These are phyloP conservation scores for Scheffersomyces segobiensis DNA, from an alignment of 1,139 yeast genomes.

Conservation along the genomic window DNA sequence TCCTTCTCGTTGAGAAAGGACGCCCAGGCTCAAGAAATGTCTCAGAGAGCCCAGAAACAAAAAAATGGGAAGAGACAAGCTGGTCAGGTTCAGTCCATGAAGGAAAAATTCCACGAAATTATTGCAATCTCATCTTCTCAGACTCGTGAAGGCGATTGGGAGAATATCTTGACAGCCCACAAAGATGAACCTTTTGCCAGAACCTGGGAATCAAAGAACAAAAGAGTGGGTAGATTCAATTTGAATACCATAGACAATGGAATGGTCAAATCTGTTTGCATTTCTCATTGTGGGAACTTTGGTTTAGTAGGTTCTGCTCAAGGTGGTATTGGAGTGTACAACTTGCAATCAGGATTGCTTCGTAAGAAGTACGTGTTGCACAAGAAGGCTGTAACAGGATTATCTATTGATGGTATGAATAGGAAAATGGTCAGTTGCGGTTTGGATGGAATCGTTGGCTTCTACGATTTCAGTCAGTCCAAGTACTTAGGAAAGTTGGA, in stretches of 20 bases:
- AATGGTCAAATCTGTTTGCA: constrained; percentile 73
- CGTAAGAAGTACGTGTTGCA: constrained; percentile 72
- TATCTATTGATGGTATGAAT: constrained; percentile 89
- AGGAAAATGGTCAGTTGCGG: constrained; percentile 84
- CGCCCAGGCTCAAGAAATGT: constrained; percentile 92
- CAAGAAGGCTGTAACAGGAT: constrained; percentile 80
- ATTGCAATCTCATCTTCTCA: constrained; percentile 71
- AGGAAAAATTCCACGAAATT: constrained; percentile 77
- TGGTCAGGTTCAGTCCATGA: constrained; percentile 52
- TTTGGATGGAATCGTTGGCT: constrained; percentile 85
- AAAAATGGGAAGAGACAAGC: constrained; percentile 58
- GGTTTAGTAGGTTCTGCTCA: constrained; percentile 87
- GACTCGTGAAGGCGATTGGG: constrained; percentile 91
- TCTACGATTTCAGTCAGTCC: constrained; percentile 80
- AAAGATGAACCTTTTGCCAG: constrained; percentile 82
- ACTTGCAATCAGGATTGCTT: constrained; percentile 83
- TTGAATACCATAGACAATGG: constrained; percentile 78
- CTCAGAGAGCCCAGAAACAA: constrained; percentile 67
- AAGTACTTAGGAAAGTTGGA: constrained; percentile 66
- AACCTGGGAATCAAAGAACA: constrained; percentile 86
- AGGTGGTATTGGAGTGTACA: constrained; percentile 89
- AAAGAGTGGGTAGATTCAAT: constrained; percentile 75
- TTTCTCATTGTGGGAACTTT: constrained; percentile 94
- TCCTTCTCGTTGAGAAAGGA: constrained; percentile 89
- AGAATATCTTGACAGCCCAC: constrained; percentile 89